Evolutionary conservation across 805 yeast species (phyloP), one percentile per base, ranked within the genome.

Genomic region (Candida gorgasii): DNA sequence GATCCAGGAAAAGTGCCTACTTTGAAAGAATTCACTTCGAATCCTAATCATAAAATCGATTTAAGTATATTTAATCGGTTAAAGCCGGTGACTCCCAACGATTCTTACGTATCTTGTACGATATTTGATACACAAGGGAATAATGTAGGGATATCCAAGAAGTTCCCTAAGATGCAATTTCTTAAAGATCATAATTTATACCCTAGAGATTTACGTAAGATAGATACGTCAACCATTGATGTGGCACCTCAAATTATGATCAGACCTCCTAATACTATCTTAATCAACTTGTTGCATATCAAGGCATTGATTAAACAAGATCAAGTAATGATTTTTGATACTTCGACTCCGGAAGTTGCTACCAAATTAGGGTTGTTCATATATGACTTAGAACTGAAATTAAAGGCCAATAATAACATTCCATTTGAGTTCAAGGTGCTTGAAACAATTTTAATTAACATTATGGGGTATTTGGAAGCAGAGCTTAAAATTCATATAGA

Each of bases 181-280:
- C 72, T 92, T 8, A 72, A 65, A 42, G 81, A 85, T 35, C 85
- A 89, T 61, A 78, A 82, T 17, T 60, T 90, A 19, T 88, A 83
- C 49, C 95, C 97, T 1, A 70, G 97, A 63, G 97, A 90, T 61
- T 67, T 90, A 48, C 65, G 97, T 22, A 89, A 87, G 56, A 84
- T 90, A 40, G 96, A 92, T 55, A 70, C 82, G 3, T 72, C 86
- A 1, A 68, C 79, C 28, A 75, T 79, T 42, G 96, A 89, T 61
- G 87, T 92, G 15, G 90, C 90, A 3, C 99, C 99, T 0, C 80
- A 89, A 14, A 84, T 93, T 35, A 82, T 90, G 46, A 89, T 89
- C 16, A 75, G 97, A 45, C 55, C 69, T n/a, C 74, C 78, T 18
- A 77, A 78, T 49, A 84, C 95, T 40, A 86, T 92, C 14, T 68